Evolutionary conservation across 768 basidiomycete species (phyloP).

Genomic region (Rubroboletus pulcherrimus): DNA sequence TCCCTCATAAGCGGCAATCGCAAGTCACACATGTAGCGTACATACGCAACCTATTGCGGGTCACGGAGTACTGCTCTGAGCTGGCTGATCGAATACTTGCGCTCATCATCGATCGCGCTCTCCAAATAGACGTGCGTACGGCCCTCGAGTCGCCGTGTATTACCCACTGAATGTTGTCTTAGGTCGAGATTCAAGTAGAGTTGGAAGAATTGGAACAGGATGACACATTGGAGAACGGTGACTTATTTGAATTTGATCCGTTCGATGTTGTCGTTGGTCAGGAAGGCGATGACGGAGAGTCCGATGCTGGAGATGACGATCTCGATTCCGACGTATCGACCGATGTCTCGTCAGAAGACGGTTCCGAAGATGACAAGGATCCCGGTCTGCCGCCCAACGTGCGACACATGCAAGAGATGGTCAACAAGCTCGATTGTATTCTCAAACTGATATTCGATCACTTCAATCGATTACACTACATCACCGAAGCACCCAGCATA

Average conservation of each 20-base stretch:
- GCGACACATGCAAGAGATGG: constrained; percentile 79
- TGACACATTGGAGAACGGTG: constrained; percentile 47
- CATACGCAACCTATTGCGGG: constrained; percentile 80
- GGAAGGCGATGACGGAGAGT: constrained; percentile 58
- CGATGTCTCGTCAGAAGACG: constrained; percentile 73
- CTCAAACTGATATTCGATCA: constrained; percentile 83
- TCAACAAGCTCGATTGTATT: constrained; percentile 87
- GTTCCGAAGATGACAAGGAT: constrained; percentile 41
- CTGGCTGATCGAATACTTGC: constrained; percentile 79
- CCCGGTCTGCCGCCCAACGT: constrained; percentile 46
- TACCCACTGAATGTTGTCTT: neutral
- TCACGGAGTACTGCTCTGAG: constrained; percentile 87
- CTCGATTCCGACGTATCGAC: constrained; percentile 53
- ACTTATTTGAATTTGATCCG: constrained; percentile 74
- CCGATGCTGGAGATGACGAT: constrained; percentile 51
- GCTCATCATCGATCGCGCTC: constrained; percentile 87
- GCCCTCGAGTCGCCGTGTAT: neutral
- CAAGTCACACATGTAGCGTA: constrained; percentile 80
- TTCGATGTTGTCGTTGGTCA: constrained; percentile 84
- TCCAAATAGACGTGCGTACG: constrained; percentile 85
- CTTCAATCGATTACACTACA: constrained; percentile 51
- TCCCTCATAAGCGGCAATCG: constrained; percentile 91
- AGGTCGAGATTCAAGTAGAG: constrained; percentile 98
- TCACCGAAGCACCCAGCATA: constrained; percentile 21
- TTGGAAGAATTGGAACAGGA: constrained; percentile 84